Evolutionary conservation across 345 rosid genomes (phyloP).

Genomic region (Stellera chamaejasme): DNA sequence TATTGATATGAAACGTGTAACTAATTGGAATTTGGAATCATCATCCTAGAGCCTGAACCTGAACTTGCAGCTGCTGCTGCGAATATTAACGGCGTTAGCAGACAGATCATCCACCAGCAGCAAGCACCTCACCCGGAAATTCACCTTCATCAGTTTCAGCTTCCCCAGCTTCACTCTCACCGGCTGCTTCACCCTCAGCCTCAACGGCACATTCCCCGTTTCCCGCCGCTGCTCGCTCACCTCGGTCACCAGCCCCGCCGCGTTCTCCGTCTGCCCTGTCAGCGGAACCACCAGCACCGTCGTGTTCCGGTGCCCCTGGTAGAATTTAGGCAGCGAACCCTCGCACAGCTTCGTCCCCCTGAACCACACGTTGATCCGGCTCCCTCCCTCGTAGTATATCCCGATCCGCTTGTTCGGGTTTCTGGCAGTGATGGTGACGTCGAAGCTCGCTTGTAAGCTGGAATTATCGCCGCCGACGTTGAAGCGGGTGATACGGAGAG

Average conservation of each 20-base stretch:
- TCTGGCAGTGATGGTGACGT: slow-evolving; percentile 51
- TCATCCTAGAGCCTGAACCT: slow-evolving; percentile 35
- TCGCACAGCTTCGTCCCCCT: slow-evolving; percentile 39
- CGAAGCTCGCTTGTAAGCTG: slow-evolving; percentile 47
- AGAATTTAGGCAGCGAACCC: slow-evolving; percentile 79
- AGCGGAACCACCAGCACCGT: slow-evolving; percentile 49
- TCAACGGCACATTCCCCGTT: slow-evolving; percentile 54
- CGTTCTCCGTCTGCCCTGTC: slow-evolving; percentile 50
- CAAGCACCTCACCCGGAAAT: slow-evolving; percentile 48
- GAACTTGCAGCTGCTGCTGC: slow-evolving; percentile 53
- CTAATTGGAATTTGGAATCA: background rate
- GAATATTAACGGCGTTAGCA: slow-evolving; percentile 38
- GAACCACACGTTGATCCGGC: slow-evolving; percentile 55
- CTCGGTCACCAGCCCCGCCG: slow-evolving; percentile 22
- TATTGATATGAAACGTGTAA: too few relatives aligned
- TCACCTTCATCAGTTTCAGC: slow-evolving; percentile 59
- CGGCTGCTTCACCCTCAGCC: slow-evolving; percentile 62
- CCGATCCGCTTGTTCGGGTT: slow-evolving; percentile 80
- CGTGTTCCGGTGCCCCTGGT: slow-evolving; percentile 85
- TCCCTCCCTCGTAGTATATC: slow-evolving; percentile 76
- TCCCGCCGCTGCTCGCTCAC: slow-evolving; percentile 33
- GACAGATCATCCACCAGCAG: slow-evolving; percentile 44
- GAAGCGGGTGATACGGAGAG: slow-evolving; percentile 47
- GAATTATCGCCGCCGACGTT: slow-evolving; percentile 21
- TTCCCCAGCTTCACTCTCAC: slow-evolving; percentile 73